Evolutionary conservation across 2,329 filamentous ascomycete genomes (phyloP).

Genomic region (Allantophomopsis lycopodina): DNA sequence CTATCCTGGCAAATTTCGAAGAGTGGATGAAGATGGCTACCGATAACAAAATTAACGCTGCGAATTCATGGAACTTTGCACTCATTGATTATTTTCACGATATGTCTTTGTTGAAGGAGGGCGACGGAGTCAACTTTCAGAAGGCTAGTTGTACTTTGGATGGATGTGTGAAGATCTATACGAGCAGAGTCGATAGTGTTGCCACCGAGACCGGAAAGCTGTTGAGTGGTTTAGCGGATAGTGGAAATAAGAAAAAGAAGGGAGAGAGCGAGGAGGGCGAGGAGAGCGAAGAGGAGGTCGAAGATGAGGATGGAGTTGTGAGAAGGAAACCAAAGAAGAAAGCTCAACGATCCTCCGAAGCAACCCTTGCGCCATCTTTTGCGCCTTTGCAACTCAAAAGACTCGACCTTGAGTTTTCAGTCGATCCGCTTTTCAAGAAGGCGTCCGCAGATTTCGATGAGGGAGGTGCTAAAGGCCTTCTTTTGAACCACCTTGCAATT

Average conservation of each 20-base stretch:
- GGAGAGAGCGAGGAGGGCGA: conserved; percentile 49
- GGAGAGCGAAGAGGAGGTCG: conserved; percentile 47
- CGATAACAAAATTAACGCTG: conserved; percentile 97
- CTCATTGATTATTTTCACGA: conserved; percentile 99
- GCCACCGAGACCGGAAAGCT: conserved; percentile 95
- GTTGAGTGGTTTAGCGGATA: conserved; percentile 84
- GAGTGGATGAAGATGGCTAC: conserved; percentile 99
- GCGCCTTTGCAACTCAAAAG: conserved; percentile 86
- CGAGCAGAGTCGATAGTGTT: conserved; percentile 93
- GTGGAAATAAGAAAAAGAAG: conserved; percentile 60
- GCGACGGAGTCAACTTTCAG: conserved; percentile 95
- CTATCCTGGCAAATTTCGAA: conserved; percentile 94
- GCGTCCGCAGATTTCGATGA: conserved; percentile 97
- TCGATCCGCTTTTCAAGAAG: conserved; percentile 98
- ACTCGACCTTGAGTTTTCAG: conserved; percentile 90
- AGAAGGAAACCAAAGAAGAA: conserved; percentile 56
- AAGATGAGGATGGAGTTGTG: conserved; percentile 38
- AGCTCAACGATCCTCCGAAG: conserved; percentile 69
- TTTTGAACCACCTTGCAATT: conserved; percentile 94
- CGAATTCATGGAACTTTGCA: conserved; percentile 99
- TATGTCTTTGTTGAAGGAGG: conserved; percentile 93
- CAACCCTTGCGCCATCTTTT: conserved; percentile 85
- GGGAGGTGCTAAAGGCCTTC: conserved; percentile 85
- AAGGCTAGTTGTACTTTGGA: conserved; percentile 96
- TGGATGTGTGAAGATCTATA: conserved; percentile 98